A percentile compares a stretch with the other conserved stretches of the same genome.
Evolutionary conservation across 2,329 filamentous ascomycete genomes (phyloP).

Genomic region (Botrytis galanthina): DNA sequence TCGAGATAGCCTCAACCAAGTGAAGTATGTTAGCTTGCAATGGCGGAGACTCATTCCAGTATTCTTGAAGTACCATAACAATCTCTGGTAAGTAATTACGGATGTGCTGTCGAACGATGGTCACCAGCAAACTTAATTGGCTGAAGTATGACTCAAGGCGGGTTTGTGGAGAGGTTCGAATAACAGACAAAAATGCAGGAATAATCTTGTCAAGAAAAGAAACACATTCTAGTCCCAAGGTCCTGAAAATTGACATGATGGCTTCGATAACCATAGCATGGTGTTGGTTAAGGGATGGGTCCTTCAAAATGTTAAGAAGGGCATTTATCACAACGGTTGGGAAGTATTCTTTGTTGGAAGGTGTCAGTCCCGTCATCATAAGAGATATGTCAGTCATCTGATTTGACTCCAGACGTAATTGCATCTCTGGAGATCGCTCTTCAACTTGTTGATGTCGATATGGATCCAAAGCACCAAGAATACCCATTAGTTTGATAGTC

Average conservation of each 20-base stretch:
- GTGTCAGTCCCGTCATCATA: conserved; percentile 96
- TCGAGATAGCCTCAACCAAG: conserved; percentile 88
- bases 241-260: conserved; percentile 98
- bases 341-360: conserved; percentile 97
- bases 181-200: conserved; percentile 87
- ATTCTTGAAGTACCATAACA: conserved; percentile 81
- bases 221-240: conserved; percentile 91
- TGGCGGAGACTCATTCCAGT: conserved; percentile 78
- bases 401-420: conserved; percentile 60
- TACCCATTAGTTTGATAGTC: conserved; percentile 95
- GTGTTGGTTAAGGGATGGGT: conserved; percentile 83
- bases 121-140: conserved; percentile 87
- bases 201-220: conserved; percentile 92
- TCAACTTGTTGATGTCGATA: conserved; percentile 96
- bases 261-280: conserved; percentile 94
- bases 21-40: conserved; percentile 89
- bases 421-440: conserved; percentile 80
- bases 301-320: conserved; percentile 85
- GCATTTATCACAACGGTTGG: conserved; percentile 98
- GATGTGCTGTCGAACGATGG: conserved; percentile 95
- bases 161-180: conserved; percentile 72
- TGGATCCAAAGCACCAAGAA: conserved; percentile 89
- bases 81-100: conserved; percentile 86
- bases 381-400: conserved; percentile 88
- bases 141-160: conserved; percentile 96